Evolutionary conservation across 805 yeast species (phyloP).

Genomic region (Teunomyces atbi): DNA sequence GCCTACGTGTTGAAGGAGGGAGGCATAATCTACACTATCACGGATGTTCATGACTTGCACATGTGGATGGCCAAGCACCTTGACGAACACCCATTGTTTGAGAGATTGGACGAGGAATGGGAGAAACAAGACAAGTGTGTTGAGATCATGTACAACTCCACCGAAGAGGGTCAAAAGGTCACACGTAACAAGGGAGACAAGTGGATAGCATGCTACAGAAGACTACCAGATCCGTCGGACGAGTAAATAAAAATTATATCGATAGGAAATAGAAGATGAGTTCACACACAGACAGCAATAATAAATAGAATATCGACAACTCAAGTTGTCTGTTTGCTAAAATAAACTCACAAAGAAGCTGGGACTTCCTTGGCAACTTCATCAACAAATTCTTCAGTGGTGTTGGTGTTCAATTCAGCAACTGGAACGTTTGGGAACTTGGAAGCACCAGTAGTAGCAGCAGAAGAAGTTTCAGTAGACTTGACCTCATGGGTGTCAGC

Average conservation of each 20-base stretch:
- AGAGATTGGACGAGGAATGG: constrained; percentile 75
- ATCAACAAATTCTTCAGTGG: constrained; percentile 11
- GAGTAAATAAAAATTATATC: not conserved
- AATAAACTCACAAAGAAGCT: constrained; percentile 5
- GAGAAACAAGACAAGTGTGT: constrained; percentile 81
- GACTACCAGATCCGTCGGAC: constrained; percentile 60
- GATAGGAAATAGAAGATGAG: not conserved
- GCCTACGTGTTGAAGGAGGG: constrained; percentile 86
- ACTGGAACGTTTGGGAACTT: constrained; percentile 44
- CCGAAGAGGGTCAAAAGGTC: constrained; percentile 98
- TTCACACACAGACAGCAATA: constrained; percentile 3
- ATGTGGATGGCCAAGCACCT: constrained; percentile 95
- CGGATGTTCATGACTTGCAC: constrained; percentile 92
- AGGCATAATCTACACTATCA: constrained; percentile 89
- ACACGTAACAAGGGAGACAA: constrained; percentile 85
- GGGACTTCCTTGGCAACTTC: constrained; percentile 5
- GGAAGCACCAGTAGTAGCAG: constrained; percentile 33
- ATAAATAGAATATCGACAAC: constrained; percentile 2
- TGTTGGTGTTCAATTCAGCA: constrained; percentile 12
- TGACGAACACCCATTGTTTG: constrained; percentile 87
- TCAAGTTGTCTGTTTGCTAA: not conserved
- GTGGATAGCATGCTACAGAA: constrained; percentile 81
- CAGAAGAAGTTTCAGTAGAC: constrained; percentile 18
- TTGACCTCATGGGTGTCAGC: constrained; percentile 10
- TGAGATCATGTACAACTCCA: constrained; percentile 80